These are phyloP conservation scores for Magnusiomyces paraingens DNA, from an alignment of 1,139 yeast genomes.

Conservation along the genomic window DNA sequence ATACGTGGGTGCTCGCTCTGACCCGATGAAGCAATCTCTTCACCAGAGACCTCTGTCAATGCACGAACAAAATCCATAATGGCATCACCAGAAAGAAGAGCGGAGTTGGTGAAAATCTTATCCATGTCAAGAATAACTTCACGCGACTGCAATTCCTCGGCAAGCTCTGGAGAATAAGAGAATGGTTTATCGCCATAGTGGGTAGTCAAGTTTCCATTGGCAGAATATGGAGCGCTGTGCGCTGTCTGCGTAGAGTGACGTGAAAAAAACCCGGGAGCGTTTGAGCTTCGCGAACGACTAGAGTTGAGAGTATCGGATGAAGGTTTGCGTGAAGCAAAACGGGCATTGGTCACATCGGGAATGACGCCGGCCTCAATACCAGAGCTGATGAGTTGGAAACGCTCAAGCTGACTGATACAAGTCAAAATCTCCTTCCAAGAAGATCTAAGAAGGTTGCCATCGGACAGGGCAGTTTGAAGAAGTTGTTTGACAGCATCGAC, in stretches of 20 bases:
- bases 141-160: constrained; percentile 57
- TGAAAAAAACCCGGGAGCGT: constrained; percentile 9
- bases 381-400: constrained; percentile 79
- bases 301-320: constrained; percentile 40
- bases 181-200: constrained; percentile 10
- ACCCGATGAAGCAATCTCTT: constrained; percentile 87
- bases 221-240: background rate
- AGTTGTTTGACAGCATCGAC: constrained; percentile 71
- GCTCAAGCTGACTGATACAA: constrained; percentile 83
- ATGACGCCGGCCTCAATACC: constrained; percentile 81
- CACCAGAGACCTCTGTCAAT: constrained; percentile 76
- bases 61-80: constrained; percentile 85
- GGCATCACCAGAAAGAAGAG: constrained; percentile 72
- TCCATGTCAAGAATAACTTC: constrained; percentile 83
- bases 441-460: constrained; percentile 61
- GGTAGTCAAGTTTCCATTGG: background rate
- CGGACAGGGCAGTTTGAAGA: constrained; percentile 69
- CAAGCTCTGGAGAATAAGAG: constrained; percentile 45
- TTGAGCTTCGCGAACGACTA: constrained; percentile 7
- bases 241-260: constrained; percentile 40
- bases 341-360: constrained; percentile 80
- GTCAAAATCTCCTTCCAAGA: constrained; percentile 85
- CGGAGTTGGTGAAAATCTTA: constrained; percentile 77
- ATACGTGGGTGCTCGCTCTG: constrained; percentile 78
- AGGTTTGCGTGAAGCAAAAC: constrained; percentile 44